These are phyloP conservation scores for Aegilops sharonensis DNA, from an alignment of 176 grass and related monocot species.

Conservation along the genomic window DNA sequence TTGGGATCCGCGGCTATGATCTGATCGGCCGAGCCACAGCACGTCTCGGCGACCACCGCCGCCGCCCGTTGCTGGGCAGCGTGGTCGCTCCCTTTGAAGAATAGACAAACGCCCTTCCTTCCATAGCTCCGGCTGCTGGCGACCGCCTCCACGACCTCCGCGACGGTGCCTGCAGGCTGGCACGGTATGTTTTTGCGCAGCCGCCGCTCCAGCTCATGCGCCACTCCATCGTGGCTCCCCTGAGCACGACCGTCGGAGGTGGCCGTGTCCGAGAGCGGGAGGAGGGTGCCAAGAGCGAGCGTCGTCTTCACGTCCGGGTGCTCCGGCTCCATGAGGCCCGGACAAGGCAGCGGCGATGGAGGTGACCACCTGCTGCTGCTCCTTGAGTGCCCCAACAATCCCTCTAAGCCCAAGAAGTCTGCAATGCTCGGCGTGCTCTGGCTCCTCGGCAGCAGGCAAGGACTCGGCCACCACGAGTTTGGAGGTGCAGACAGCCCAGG, in stretches of 20 bases:
- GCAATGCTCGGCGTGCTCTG: slow-evolving; percentile 41
- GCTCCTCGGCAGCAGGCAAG: slow-evolving; percentile 17
- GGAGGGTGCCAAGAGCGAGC: slow-evolving; percentile 47
- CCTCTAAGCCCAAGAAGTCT: slow-evolving; percentile 31
- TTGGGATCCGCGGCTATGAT: slow-evolving; percentile 16
- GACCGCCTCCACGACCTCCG: slow-evolving; percentile 48
- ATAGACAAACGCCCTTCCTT: slow-evolving; percentile 44
- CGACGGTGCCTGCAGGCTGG: slow-evolving; percentile 40
- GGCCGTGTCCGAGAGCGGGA: slow-evolving; percentile 72
- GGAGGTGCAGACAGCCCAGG: slow-evolving; percentile 14
- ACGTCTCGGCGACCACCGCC: slow-evolving; percentile 40
- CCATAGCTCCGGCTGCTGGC: neutral
- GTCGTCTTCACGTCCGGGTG: slow-evolving; percentile 1
- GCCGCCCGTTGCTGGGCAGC: slow-evolving; percentile 41
- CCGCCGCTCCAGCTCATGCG: slow-evolving; percentile 45
- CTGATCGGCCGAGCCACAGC: slow-evolving; percentile 38
- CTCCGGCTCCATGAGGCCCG: neutral
- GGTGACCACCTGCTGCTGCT: slow-evolving; percentile 20
- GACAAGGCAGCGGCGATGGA: neutral
- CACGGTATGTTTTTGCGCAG: slow-evolving; percentile 71
- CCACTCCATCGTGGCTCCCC: neutral
- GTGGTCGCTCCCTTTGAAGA: slow-evolving; percentile 59
- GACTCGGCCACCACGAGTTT: slow-evolving; percentile 41
- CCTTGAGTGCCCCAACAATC: neutral
- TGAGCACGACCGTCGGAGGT: slow-evolving; percentile 39